A percentile compares a stretch with the other conserved stretches of the same genome.
phyloP scores from a whole-genome alignment of 2,329 filamentous ascomycete species.

The Fusarium luffae region DNA sequence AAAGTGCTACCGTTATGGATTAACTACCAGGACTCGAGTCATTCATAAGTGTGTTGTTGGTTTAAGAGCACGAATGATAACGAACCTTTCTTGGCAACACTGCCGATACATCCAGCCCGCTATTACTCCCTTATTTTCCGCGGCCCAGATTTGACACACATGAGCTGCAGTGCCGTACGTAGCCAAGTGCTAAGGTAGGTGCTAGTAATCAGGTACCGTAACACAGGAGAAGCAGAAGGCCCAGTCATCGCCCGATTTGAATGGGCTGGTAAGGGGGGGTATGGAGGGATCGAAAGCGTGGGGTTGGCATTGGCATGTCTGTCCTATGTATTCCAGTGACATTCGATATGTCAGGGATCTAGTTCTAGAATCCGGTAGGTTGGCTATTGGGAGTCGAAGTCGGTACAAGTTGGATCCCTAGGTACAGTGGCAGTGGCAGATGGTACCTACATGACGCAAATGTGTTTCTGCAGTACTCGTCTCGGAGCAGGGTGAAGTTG shows the following conservation, averaged over 20 bases:
- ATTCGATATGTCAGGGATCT: constrained; percentile 18
- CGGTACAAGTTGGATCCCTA: neutral
- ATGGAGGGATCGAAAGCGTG: constrained; percentile 19
- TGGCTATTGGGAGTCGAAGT: neutral
- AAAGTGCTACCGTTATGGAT: neutral
- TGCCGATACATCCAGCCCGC: constrained; percentile 16
- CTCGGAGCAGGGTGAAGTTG: neutral
- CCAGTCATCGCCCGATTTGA: constrained; percentile 2
- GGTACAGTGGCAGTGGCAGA: neutral
- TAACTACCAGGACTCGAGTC: constrained; percentile 8
- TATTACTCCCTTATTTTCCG: constrained; percentile 18
- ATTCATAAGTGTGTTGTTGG: neutral
- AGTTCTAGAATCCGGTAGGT: constrained; percentile 11
- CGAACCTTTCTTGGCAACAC: constrained; percentile 1
- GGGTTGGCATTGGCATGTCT: constrained; percentile 27
- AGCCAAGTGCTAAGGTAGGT: too few relatives aligned
- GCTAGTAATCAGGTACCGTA: neutral
- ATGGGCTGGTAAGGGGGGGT: neutral
- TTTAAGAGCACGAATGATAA: neutral
- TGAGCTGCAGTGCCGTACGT: neutral
- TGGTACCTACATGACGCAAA: constrained; percentile 10
- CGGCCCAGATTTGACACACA: constrained; percentile 1
- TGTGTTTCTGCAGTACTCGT: neutral
- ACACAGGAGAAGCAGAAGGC: neutral
- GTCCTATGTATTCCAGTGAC: neutral